Percentiles rank a stretch among this genome's conserved stretches.
Conservation (phyloP, 768 basidiomycete species). For the Lactarius hengduanensis region DNA sequence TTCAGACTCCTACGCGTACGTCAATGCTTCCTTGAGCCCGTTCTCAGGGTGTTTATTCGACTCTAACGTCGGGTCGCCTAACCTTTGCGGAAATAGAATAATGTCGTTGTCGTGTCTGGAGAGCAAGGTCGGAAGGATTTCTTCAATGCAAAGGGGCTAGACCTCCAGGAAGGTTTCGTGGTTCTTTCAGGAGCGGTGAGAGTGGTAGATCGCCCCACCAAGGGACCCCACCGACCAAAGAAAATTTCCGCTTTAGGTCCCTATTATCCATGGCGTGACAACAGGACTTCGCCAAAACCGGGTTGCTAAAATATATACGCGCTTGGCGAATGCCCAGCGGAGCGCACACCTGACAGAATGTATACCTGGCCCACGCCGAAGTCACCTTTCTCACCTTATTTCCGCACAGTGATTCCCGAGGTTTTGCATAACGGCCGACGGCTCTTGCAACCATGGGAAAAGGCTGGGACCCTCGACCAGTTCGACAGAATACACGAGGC, state of each 20-base stretch:
- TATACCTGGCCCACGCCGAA: constrained; percentile 39
- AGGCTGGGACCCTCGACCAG: constrained; percentile 65
- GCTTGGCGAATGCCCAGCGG: constrained; percentile 61
- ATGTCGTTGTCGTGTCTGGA: constrained; percentile 74
- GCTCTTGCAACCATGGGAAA: constrained; percentile 64
- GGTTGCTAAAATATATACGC: constrained; percentile 68
- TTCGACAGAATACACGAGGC: constrained; percentile 72
- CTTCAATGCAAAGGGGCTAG: constrained; percentile 66
- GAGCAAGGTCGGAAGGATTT: constrained; percentile 67
- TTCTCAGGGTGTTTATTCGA: constrained; percentile 1
- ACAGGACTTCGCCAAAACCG: constrained; percentile 62
- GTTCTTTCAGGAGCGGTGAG: constrained; percentile 75
- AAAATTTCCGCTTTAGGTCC: constrained; percentile 49
- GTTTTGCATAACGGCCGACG: constrained; percentile 63
- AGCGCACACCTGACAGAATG: constrained; percentile 58
- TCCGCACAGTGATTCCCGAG: constrained; percentile 56
- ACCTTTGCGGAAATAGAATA: constrained; percentile 48
- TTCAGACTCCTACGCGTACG: constrained; percentile 67
- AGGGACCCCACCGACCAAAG: not conserved
- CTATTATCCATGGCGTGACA: constrained; percentile 73
- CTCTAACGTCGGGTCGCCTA: constrained; percentile 21
- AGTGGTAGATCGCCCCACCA: constrained; percentile 3
- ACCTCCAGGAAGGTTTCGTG: constrained; percentile 77
- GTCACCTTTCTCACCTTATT: constrained; percentile 21
- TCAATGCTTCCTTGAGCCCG: constrained; percentile 25